Evolutionary conservation across 2,329 filamentous ascomycete genomes (phyloP).

Genomic region (Acrocalymma vagum): DNA sequence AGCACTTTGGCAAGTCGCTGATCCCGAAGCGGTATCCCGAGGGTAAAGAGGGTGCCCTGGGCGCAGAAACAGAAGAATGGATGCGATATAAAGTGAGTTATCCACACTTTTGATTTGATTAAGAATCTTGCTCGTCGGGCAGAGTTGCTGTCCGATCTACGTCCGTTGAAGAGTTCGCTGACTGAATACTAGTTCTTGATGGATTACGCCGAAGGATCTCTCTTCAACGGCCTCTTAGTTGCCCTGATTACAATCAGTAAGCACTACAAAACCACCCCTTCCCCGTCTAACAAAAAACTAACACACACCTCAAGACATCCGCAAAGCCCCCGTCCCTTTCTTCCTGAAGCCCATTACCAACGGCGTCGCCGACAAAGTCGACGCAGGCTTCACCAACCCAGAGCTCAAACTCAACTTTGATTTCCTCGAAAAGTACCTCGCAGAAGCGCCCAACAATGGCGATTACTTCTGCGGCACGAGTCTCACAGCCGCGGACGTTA

Average conservation of each 20-base stretch:
- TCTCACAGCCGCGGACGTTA: conserved; percentile 61
- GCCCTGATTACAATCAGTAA: conserved; percentile 64
- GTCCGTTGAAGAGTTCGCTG: not conserved
- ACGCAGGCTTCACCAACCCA: conserved; percentile 54
- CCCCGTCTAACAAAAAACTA: too few species aligned
- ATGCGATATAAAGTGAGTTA: conserved; percentile 60
- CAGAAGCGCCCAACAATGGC: conserved; percentile 56
- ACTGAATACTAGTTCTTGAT: conserved; percentile 58
- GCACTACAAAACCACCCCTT: not conserved
- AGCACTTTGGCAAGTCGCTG: conserved; percentile 66
- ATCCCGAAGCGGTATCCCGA: conserved; percentile 61
- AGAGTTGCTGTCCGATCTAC: conserved; percentile 1
- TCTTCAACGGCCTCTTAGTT: conserved; percentile 77
- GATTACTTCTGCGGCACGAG: conserved; percentile 59
- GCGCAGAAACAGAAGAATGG: conserved; percentile 68
- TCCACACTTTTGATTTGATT: not conserved
- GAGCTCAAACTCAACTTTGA: conserved; percentile 58
- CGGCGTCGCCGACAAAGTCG: conserved; percentile 60
- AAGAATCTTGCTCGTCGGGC: not conserved
- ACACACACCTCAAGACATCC: conserved; percentile 39
- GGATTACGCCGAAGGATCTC: conserved; percentile 84
- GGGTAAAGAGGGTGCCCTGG: conserved; percentile 63
- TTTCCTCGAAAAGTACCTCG: conserved; percentile 61
- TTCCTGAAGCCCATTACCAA: conserved; percentile 72
- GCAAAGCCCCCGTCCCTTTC: conserved; percentile 68